Evolutionary conservation across 192 early-diverging fungal species (phyloP).

Genomic region (Diversispora eburnea): DNA sequence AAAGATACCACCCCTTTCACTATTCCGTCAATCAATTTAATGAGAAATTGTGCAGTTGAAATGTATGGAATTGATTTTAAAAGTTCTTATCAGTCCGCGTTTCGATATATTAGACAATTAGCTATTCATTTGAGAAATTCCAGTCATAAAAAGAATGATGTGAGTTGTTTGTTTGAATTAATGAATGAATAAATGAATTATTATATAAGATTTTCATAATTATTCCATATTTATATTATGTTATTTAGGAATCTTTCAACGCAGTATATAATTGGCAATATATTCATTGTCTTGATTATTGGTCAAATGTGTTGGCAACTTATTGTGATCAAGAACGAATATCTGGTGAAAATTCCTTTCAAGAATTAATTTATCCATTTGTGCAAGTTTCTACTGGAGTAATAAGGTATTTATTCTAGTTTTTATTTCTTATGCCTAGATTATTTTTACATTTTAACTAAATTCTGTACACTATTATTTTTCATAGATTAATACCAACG

Average conservation of each 20-base stretch:
- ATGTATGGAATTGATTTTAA: slow-evolving; percentile 75
- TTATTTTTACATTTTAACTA: neutral
- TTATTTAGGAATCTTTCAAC: slow-evolving; percentile 70
- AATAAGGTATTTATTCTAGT: slow-evolving; percentile 38
- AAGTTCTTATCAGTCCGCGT: slow-evolving; percentile 88
- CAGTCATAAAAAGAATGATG: slow-evolving; percentile 75
- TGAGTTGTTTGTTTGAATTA: neutral
- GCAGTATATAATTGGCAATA: slow-evolving; percentile 98
- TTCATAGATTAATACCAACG: slow-evolving; percentile 75
- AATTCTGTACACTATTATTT: slow-evolving; percentile 17
- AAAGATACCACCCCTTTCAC: slow-evolving; percentile 78
- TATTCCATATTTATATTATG: slow-evolving; percentile 4
- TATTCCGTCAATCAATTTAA: slow-evolving; percentile 80
- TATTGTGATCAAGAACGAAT: slow-evolving; percentile 56
- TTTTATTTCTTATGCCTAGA: neutral
- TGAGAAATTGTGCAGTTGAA: slow-evolving; percentile 90
- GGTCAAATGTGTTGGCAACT: slow-evolving; percentile 78
- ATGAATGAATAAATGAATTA: neutral
- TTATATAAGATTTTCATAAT: neutral
- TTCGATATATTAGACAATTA: slow-evolving; percentile 89
- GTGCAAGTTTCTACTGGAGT: slow-evolving; percentile 75
- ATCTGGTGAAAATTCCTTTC: slow-evolving; percentile 53
- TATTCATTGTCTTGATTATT: slow-evolving; percentile 87
- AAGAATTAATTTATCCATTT: slow-evolving; percentile 84
- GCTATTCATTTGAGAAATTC: slow-evolving; percentile 90